A percentile compares a stretch with the other conserved stretches of the same genome.
phyloP scores from a whole-genome alignment of 2,329 filamentous ascomycete species.

The Talaromyces sp. region DNA sequence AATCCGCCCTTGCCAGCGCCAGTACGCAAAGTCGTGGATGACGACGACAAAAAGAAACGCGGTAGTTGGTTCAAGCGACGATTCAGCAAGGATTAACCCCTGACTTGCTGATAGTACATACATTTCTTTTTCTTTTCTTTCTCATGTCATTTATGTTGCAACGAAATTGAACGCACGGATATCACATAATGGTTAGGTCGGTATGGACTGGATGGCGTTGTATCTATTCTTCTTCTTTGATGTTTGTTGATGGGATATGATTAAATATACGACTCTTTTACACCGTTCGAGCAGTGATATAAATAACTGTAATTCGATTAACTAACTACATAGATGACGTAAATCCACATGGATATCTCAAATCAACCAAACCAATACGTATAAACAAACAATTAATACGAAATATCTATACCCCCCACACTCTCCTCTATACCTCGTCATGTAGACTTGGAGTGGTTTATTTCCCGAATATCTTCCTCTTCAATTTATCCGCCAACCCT shows the following conservation, averaged over 20 bases:
- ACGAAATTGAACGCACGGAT: conserved; percentile 8
- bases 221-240: background rate
- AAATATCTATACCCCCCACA: background rate
- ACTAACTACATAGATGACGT: background rate
- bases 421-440: background rate
- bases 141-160: conserved; percentile 1
- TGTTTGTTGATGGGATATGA: background rate
- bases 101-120: conserved; percentile 3
- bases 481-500: conserved; percentile 51
- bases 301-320: background rate
- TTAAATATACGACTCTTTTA: background rate
- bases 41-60: conserved; percentile 50
- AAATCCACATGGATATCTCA: conserved; percentile 5
- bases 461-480: conserved; percentile 43
- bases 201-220: background rate
- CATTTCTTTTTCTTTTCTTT: background rate
- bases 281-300: too few species aligned
- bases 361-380: background rate
- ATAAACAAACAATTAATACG: background rate
- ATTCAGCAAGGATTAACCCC: conserved; percentile 57
- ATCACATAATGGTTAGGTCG: conserved; percentile 6
- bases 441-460: background rate
- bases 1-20: conserved; percentile 13
- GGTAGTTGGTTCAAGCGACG: conserved; percentile 86
- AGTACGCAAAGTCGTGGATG: conserved; percentile 19